Conservation (phyloP, 495 filamentous ascomycete species). For the Penicillium egyptiacum region DNA sequence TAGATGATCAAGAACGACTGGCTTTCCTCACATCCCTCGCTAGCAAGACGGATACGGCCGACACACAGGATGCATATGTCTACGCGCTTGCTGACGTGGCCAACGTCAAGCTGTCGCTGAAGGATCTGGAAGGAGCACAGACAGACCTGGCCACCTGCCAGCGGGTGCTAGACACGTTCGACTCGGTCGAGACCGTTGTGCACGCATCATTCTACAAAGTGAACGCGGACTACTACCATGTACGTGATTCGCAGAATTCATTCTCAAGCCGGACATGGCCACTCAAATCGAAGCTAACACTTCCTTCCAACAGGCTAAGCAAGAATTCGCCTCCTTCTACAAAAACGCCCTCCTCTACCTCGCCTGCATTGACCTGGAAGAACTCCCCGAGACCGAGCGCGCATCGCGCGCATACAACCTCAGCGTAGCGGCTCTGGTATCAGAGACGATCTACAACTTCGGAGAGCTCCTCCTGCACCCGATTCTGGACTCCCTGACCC, state of each 20-base stretch:
- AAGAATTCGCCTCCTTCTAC: constrained; percentile 94
- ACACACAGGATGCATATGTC: constrained; percentile 94
- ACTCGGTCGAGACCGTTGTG: constrained; percentile 93
- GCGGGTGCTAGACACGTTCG: constrained; percentile 83
- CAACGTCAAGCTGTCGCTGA: constrained; percentile 76
- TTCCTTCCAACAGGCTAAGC: constrained; percentile 57
- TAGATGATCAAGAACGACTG: constrained; percentile 86
- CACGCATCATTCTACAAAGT: constrained; percentile 96
- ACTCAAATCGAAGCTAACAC: constrained; percentile 1
- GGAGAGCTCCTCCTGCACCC: constrained; percentile 97
- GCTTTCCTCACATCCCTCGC: constrained; percentile 81
- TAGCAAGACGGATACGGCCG: constrained; percentile 84
- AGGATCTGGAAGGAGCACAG: constrained; percentile 71
- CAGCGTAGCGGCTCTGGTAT: constrained; percentile 85
- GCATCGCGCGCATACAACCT: constrained; percentile 86
- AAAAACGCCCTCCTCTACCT: constrained; percentile 97
- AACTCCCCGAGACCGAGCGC: constrained; percentile 69
- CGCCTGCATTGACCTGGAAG: constrained; percentile 83
- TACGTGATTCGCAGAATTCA: constrained; percentile 21
- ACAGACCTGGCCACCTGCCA: constrained; percentile 86
- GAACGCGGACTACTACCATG: constrained; percentile 93
- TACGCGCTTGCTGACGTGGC: constrained; percentile 92
- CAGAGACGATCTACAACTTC: constrained; percentile 97
- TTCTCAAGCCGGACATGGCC: background rate
- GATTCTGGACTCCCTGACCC: constrained; percentile 79